Evolutionary conservation across 2,329 filamentous ascomycete species (phyloP).

Genomic region (Alternaria ventricosa): DNA sequence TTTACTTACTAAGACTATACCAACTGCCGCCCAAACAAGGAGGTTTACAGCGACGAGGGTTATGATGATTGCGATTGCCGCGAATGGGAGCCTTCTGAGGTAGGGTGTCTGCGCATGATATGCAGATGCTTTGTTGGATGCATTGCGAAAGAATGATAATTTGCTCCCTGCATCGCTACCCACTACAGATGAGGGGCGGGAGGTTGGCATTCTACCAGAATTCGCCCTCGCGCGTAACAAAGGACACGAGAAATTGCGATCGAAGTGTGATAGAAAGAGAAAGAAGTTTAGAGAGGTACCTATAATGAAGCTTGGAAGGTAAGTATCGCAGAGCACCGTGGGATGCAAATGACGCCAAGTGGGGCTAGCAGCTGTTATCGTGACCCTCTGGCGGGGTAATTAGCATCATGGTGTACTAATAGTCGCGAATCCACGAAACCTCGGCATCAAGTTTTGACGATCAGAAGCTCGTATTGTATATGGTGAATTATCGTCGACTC

Average conservation of each 20-base stretch:
- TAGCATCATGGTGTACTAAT: constrained; percentile 24
- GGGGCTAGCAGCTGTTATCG: constrained; percentile 25
- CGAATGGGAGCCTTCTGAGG: constrained; percentile 62
- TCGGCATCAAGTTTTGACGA: neutral
- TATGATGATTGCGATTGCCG: constrained; percentile 63
- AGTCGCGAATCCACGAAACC: neutral
- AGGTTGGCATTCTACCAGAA: constrained; percentile 16
- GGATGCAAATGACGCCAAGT: constrained; percentile 24
- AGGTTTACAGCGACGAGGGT: constrained; percentile 62
- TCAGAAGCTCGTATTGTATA: neutral
- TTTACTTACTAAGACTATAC: constrained; percentile 60
- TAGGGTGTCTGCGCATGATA: constrained; percentile 62
- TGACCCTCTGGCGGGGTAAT: constrained; percentile 21
- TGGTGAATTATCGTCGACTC: neutral
- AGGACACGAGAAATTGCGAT: neutral
- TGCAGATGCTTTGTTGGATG: constrained; percentile 48
- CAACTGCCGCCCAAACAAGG: constrained; percentile 64
- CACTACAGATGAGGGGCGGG: constrained; percentile 13
- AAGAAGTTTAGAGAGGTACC: neutral
- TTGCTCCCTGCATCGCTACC: constrained; percentile 17
- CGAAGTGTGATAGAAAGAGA: neutral
- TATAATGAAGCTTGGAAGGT: neutral
- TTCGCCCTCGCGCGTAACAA: neutral
- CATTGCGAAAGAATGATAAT: constrained; percentile 28
- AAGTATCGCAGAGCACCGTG: constrained; percentile 3